phyloP scores from a whole-genome alignment of 2,329 filamentous ascomycete species.

The Aspergillus oerlinghausenensis region DNA sequence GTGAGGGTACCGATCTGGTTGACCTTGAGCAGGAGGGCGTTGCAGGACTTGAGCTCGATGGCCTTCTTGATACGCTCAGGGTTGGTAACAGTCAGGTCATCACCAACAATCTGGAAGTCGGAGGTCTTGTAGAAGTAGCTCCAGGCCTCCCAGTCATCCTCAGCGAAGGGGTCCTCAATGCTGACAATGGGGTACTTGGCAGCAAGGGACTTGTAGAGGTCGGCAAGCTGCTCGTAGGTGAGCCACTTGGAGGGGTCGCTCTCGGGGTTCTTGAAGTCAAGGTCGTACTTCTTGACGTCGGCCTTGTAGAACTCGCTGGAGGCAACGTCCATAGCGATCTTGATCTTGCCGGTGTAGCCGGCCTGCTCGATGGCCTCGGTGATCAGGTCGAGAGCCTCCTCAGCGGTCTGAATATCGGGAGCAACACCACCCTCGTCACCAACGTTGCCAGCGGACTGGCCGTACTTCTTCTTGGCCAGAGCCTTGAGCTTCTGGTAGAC shows the following conservation, averaged over 20 bases:
- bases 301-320: slow-evolving; percentile 99
- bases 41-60: slow-evolving; percentile 98
- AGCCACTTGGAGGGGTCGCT: slow-evolving; percentile 96
- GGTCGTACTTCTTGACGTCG: slow-evolving; percentile 97
- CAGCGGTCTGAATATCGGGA: slow-evolving; percentile 93
- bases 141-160: slow-evolving; percentile 99
- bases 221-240: slow-evolving; percentile 95
- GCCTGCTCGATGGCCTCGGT: slow-evolving; percentile 88
- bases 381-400: slow-evolving; percentile 96
- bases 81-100: slow-evolving; percentile 99
- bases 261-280: slow-evolving; percentile 99
- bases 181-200: slow-evolving; percentile 98
- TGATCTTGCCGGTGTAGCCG: slow-evolving; percentile 92
- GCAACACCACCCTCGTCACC: slow-evolving; percentile 99
- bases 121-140: slow-evolving; percentile 99
- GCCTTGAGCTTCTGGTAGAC: slow-evolving; percentile 97
- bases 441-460: slow-evolving; percentile 96
- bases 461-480: slow-evolving; percentile 98
- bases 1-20: slow-evolving; percentile 99
- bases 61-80: slow-evolving; percentile 99
- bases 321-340: slow-evolving; percentile 98
- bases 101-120: slow-evolving; percentile 96
- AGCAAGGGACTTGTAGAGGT: slow-evolving; percentile 79
- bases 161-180: slow-evolving; percentile 98
- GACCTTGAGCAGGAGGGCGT: slow-evolving; percentile 96